These are phyloP conservation scores for Linum usitatissimum DNA, from an alignment of 345 rosid genomes.

Conservation along the genomic window DNA sequence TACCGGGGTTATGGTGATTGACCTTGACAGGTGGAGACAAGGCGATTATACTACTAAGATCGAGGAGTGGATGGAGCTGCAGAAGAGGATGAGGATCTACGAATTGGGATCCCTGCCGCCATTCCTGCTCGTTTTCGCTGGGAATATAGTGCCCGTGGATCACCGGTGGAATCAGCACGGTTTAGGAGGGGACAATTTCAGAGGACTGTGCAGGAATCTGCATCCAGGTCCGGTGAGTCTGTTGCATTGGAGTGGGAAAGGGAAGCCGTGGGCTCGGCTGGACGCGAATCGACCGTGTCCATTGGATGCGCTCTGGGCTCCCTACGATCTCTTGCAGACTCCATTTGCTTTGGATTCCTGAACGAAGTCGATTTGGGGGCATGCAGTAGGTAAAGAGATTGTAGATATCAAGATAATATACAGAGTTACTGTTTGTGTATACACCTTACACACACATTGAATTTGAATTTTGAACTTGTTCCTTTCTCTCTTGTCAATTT, in stretches of 20 bases:
- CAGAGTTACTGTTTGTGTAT: no score
- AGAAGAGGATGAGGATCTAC: conserved; percentile 34
- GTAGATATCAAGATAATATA: not conserved
- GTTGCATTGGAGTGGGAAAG: conserved; percentile 41
- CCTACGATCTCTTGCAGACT: conserved; percentile 27
- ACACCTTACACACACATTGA: not conserved
- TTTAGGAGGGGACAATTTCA: conserved; percentile 31
- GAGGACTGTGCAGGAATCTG: conserved; percentile 27
- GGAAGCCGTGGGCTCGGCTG: conserved; percentile 32
- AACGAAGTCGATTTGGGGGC: not conserved
- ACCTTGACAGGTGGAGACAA: conserved; percentile 23
- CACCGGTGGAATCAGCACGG: conserved; percentile 40
- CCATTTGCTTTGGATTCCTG: conserved; percentile 18
- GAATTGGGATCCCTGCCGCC: conserved; percentile 36
- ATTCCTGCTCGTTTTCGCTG: conserved; percentile 30
- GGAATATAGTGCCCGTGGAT: conserved; percentile 29
- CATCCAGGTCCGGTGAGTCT: conserved; percentile 37
- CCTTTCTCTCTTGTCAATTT: no score
- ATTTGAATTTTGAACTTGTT: not conserved
- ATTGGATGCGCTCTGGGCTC: conserved; percentile 31
- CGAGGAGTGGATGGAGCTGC: conserved; percentile 38
- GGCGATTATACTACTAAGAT: conserved; percentile 30
- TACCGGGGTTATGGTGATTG: conserved; percentile 35
- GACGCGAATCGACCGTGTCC: conserved; percentile 26
- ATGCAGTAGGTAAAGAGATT: not conserved